Conservation (phyloP, 305 asterid genomes). For the Petunia hybrid region DNA sequence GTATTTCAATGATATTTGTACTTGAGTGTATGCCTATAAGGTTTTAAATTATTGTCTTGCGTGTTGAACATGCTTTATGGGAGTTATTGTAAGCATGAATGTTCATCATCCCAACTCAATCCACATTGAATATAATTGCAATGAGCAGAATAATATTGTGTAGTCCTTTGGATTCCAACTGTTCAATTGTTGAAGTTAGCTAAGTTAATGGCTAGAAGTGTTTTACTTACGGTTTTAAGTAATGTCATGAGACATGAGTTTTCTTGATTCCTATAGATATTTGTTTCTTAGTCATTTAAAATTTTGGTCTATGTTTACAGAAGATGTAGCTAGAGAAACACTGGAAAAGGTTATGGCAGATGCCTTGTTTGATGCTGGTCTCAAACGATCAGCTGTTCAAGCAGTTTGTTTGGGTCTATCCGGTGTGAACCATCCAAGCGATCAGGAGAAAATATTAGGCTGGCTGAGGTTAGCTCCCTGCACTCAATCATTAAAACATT, state of each 20-base stretch:
- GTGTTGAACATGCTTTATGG: not conserved
- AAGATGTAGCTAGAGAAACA: conserved; percentile 72
- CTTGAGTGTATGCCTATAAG: not conserved
- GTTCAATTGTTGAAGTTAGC: conserved; percentile 11
- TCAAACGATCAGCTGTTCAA: conserved; percentile 65
- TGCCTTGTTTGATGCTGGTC: conserved; percentile 73
- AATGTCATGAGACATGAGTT: not conserved
- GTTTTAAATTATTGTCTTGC: not conserved
- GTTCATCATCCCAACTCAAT: conserved; percentile 20
- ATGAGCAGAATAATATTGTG: conserved; percentile 7
- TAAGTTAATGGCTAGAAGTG: not conserved
- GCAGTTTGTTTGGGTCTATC: conserved; percentile 94
- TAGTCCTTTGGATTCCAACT: not conserved
- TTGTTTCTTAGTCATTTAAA: not conserved
- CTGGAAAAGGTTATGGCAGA: conserved; percentile 72
- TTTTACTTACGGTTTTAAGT: not conserved
- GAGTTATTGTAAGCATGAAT: conserved; percentile 15
- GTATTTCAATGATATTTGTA: not conserved
- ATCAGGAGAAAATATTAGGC: conserved; percentile 71
- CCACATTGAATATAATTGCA: not conserved
- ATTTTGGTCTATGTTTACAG: conserved; percentile 45
- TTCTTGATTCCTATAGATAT: conserved; percentile 1
- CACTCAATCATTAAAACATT: not conserved
- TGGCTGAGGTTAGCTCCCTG: conserved; percentile 72
- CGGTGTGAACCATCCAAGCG: conserved; percentile 84